phyloP scores from a whole-genome alignment of 1,284 basidiomycete genomes.

The Cutaneotrichosporon mucoides region DNA sequence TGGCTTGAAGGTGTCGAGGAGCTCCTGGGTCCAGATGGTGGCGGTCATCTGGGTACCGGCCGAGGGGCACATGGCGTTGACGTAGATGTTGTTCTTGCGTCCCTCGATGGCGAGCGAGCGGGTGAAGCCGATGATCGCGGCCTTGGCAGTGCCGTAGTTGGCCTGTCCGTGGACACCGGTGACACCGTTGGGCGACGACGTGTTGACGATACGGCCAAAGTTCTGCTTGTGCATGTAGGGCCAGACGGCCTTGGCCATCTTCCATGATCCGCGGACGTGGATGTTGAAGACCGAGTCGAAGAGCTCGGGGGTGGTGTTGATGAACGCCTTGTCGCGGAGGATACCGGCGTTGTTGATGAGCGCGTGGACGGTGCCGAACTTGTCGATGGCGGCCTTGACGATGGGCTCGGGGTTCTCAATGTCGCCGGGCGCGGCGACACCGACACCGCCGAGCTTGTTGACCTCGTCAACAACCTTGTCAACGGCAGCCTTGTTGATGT shows the following conservation, averaged over 20 bases:
- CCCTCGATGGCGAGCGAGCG: conserved; percentile 90
- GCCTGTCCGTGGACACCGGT: conserved; percentile 92
- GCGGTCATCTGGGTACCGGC: conserved; percentile 89
- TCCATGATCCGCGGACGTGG: conserved; percentile 72
- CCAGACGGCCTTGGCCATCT: conserved; percentile 94
- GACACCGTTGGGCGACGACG: conserved; percentile 86
- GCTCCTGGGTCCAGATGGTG: conserved; percentile 80
- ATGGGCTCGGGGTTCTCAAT: conserved; percentile 81
- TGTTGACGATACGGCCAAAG: conserved; percentile 93
- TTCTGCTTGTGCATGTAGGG: conserved; percentile 95
- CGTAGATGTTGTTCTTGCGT: conserved; percentile 81
- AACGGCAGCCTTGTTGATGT: conserved; percentile 82
- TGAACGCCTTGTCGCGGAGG: conserved; percentile 85
- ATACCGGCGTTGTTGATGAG: conserved; percentile 95
- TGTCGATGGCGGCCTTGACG: conserved; percentile 79
- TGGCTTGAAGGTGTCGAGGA: conserved; percentile 76
- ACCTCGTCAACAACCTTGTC: conserved; percentile 82
- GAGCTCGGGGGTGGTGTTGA: conserved; percentile 81
- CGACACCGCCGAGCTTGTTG: conserved; percentile 83
- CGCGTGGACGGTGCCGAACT: conserved; percentile 84
- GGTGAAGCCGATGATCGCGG: conserved; percentile 86
- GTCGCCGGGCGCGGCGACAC: conserved; percentile 76
- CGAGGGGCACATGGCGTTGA: conserved; percentile 83
- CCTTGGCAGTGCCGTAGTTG: conserved; percentile 88
- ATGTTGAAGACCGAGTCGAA: conserved; percentile 91